Evolutionary conservation across 208 protist genomes (phyloP), one percentile per base, ranked within the genome.

Genomic region (Herpetomonas muscarum): DNA sequence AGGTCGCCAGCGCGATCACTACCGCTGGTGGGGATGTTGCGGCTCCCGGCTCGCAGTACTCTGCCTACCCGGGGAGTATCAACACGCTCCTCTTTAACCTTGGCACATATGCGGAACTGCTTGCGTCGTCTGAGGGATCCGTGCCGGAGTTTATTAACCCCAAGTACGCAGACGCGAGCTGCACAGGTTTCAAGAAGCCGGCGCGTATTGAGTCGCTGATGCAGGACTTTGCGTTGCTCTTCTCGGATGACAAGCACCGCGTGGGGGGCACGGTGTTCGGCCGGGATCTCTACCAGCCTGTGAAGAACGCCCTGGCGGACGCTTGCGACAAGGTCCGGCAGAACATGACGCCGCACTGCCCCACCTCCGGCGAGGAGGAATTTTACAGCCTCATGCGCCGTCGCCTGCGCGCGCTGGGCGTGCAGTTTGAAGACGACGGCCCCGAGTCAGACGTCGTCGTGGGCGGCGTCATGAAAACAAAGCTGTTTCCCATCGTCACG

Each of bases 111-210:
- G 41, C 48, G 10, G 57, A 47, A 15, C 21, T 74, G 25, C 75
- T 97, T 28, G 64, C 55, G 34, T 45, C 31, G 54, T 89, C 83
- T 28, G 39, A 78, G 47, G 88, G 90, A 22, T 36, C 34, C 2
- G 87, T 97, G 26, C 90, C 92, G 3, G 93, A 98, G 78, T 97
- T 98, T 67, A 94, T 97, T 57, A 97, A 97, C 69, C 92, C 92
- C 24, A 98, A 98, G 58, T 97, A 90, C 64, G 64, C 66, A 7
- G 84, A 94, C 48, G 75, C 55, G 0, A 70, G 55, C 10, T 73
- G 70, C 29, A 74, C 56, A 19, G 25, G 31, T 21, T 95, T 97
- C 60, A 83, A 78, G 44, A 84, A 81, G 34, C 88, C 91, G 3
- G 84, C 85, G 15, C 82, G 91, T 22, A 64, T 97, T 13, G 91